These are phyloP conservation scores for Nelumbo lutea DNA, from an alignment of 164 flowering plant species.

Conservation along the genomic window DNA sequence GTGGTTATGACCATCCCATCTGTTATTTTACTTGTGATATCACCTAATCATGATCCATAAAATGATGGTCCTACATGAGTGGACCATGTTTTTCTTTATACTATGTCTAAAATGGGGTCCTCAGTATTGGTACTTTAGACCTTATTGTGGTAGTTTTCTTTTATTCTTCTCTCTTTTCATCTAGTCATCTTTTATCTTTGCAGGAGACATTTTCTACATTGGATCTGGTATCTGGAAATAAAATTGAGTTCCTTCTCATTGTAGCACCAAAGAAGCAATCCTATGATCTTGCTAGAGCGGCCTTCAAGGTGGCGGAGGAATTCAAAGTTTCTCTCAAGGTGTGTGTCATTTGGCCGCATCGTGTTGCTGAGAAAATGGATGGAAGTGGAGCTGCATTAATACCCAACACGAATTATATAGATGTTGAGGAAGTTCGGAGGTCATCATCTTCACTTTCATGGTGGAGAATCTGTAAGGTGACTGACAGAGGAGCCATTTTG, in stretches of 20 bases:
- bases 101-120: neutral
- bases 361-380: conserved; percentile 13
- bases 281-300: conserved; percentile 62
- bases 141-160: neutral
- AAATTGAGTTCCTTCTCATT: conserved; percentile 74
- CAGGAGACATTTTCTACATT: conserved; percentile 64
- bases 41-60: neutral
- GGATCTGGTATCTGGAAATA: conserved; percentile 67
- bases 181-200: conserved; percentile 1
- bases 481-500: conserved; percentile 68
- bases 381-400: conserved; percentile 33
- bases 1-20: neutral
- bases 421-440: conserved; percentile 49
- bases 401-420: conserved; percentile 47
- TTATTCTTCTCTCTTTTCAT: neutral
- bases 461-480: conserved; percentile 81
- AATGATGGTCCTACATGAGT: neutral
- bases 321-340: conserved; percentile 45
- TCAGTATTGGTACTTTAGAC: no score
- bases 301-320: conserved; percentile 53
- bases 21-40: neutral
- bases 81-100: neutral
- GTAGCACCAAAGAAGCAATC: conserved; percentile 64
- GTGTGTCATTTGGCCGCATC: conserved; percentile 70
- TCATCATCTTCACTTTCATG: conserved; percentile 44